Evolutionary conservation across 495 filamentous ascomycete genomes (phyloP).

Genomic region (Xeromyces bisporus): DNA sequence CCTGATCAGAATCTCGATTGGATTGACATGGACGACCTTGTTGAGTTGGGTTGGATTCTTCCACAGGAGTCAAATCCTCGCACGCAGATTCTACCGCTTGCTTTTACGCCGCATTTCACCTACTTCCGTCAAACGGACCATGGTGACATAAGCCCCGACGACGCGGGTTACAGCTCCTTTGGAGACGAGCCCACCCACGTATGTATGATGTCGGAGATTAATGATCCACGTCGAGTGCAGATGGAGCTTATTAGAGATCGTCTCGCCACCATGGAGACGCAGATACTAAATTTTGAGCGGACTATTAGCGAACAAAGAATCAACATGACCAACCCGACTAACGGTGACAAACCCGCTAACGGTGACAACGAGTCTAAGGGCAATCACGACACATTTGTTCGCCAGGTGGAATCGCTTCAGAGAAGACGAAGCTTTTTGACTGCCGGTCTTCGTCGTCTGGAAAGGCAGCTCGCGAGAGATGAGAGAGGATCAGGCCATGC

Average conservation of each 20-base stretch:
- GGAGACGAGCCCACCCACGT: conserved; percentile 83
- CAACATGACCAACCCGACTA: conserved; percentile 37
- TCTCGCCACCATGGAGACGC: conserved; percentile 56
- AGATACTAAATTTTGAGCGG: conserved; percentile 54
- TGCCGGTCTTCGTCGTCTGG: conserved; percentile 52
- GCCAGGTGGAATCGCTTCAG: conserved; percentile 51
- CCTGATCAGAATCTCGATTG: conserved; percentile 86
- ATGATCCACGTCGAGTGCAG: conserved; percentile 83
- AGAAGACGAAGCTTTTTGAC: conserved; percentile 65
- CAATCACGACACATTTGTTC: conserved; percentile 49
- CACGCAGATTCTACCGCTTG: conserved; percentile 82
- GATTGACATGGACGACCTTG: conserved; percentile 99
- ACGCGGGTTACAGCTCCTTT: conserved; percentile 64
- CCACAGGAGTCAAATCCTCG: conserved; percentile 82
- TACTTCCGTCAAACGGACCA: conserved; percentile 98
- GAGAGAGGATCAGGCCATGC: conserved; percentile 12
- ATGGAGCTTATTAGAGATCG: conserved; percentile 67
- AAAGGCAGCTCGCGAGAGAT: conserved; percentile 32
- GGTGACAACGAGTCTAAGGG: conserved; percentile 33
- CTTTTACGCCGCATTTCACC: conserved; percentile 82
- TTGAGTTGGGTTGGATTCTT: conserved; percentile 90
- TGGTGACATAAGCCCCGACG: conserved; percentile 46
- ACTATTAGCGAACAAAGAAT: conserved; percentile 49
- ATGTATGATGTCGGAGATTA: conserved; percentile 87
- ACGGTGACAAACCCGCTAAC: too few relatives aligned